Evolutionary conservation across 768 basidiomycete genomes (phyloP).

Genomic region (Strobilomyces echinocephalus): DNA sequence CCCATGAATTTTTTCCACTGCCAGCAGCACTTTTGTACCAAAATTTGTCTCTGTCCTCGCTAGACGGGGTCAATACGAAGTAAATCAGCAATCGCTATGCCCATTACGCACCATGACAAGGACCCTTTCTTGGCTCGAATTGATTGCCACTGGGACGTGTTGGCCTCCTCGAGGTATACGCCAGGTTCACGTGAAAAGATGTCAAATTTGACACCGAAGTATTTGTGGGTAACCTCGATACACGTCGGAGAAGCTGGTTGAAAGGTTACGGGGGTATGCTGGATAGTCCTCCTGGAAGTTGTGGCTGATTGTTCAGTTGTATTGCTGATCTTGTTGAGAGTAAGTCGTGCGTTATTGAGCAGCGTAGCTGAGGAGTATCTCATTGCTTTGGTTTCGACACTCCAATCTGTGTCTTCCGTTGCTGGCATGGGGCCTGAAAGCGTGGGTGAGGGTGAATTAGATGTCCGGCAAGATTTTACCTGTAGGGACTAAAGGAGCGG

Average conservation of each 20-base stretch:
- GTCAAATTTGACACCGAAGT: not conserved
- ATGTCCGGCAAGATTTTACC: not conserved
- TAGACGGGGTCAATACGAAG: not conserved
- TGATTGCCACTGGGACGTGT: not conserved
- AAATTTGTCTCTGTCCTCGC: not conserved
- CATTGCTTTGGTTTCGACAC: too few species aligned
- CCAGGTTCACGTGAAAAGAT: not conserved
- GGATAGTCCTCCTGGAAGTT: too few species aligned
- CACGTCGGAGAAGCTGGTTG: too few species aligned
- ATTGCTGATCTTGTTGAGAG: too few species aligned
- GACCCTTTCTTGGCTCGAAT: not conserved
- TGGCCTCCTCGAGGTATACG: not conserved
- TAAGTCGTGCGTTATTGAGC: not conserved
- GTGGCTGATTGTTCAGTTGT: too few species aligned
- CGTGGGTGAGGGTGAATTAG: not conserved
- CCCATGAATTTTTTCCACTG: conserved; percentile 1
- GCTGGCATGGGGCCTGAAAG: not conserved
- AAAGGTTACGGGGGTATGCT: too few species aligned
- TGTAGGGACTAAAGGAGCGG: not conserved
- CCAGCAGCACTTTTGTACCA: not conserved
- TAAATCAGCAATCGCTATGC: too few species aligned
- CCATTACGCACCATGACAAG: not conserved
- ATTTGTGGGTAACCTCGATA: conserved; percentile 1
- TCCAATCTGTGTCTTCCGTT: not conserved
- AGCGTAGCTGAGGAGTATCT: too few species aligned